phyloP scores from a whole-genome alignment of 2,329 filamentous ascomycete genomes.

The Diaporthe vexans region DNA sequence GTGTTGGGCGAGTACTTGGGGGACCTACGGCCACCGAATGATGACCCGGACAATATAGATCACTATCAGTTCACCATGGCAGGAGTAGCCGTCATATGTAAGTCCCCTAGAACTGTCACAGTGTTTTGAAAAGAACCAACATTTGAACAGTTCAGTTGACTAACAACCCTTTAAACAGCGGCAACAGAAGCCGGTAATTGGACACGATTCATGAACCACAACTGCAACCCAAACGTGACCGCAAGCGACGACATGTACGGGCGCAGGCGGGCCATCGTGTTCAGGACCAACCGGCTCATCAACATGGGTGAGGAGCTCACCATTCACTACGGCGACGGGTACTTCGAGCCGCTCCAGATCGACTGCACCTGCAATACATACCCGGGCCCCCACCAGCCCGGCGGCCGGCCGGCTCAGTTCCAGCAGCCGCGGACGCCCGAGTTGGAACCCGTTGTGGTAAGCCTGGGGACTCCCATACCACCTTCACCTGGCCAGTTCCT shows the following conservation, averaged over 20 bases:
- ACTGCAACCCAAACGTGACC: slow-evolving; percentile 8
- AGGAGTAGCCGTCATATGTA: background rate
- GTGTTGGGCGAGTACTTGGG: slow-evolving; percentile 29
- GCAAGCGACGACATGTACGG: slow-evolving; percentile 60
- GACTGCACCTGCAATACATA: background rate
- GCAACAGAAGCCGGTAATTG: background rate
- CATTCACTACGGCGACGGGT: background rate
- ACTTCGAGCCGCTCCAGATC: background rate
- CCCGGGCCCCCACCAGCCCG: background rate
- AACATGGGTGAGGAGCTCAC: background rate
- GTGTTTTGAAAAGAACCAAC: too few species aligned
- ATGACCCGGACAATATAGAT: background rate
- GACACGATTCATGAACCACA: slow-evolving; percentile 22
- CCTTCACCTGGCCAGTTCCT: too few species aligned
- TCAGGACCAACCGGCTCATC: background rate
- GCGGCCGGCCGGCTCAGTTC: background rate
- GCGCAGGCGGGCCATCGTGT: slow-evolving; percentile 54
- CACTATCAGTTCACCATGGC: background rate
- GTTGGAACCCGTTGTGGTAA: too few species aligned
- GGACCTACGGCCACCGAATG: background rate
- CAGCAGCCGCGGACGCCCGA: too few species aligned
- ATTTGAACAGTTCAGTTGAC: background rate
- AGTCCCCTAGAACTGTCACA: background rate
- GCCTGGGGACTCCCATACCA: too few species aligned
- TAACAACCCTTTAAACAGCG: background rate